A percentile compares a stretch with the other conserved stretches of the same genome.
phyloP scores from a whole-genome alignment of 1,139 yeast species.

The Blastobotrys elegans region DNA sequence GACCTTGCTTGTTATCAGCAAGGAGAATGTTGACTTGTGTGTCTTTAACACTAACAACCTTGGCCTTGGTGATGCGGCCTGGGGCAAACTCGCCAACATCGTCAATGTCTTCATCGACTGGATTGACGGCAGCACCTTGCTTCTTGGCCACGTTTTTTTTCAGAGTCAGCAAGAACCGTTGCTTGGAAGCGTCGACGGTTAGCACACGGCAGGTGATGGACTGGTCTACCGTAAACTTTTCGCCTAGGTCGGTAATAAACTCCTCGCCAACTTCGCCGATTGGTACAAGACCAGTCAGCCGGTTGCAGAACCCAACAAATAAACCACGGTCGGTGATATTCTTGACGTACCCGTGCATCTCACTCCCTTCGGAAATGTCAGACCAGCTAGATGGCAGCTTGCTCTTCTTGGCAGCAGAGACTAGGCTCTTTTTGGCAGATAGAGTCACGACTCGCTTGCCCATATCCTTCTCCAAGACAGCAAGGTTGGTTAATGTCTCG shows the following conservation, averaged over 20 bases:
- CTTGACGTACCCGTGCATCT: constrained; percentile 61
- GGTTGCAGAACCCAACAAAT: constrained; percentile 77
- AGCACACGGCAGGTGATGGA: constrained; percentile 50
- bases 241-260: constrained; percentile 49
- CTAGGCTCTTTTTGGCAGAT: constrained; percentile 61
- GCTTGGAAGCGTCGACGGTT: constrained; percentile 45
- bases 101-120: constrained; percentile 53
- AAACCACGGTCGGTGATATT: constrained; percentile 71
- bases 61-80: constrained; percentile 60
- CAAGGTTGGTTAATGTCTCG: constrained; percentile 51
- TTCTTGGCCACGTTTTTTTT: constrained; percentile 22
- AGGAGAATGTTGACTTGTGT: constrained; percentile 72
- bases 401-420: constrained; percentile 55
- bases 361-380: constrained; percentile 51
- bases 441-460: constrained; percentile 57
- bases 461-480: constrained; percentile 63
- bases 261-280: constrained; percentile 66
- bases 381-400: constrained; percentile 54
- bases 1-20: constrained; percentile 76
- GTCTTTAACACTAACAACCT: constrained; percentile 58
- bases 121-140: constrained; percentile 36
- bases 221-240: constrained; percentile 55
- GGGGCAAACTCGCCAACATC: constrained; percentile 48
- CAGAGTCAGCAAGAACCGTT: constrained; percentile 64
- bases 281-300: constrained; percentile 75